phyloP scores from a whole-genome alignment of 1,139 yeast genomes.

The Suhomyces kunorum region DNA sequence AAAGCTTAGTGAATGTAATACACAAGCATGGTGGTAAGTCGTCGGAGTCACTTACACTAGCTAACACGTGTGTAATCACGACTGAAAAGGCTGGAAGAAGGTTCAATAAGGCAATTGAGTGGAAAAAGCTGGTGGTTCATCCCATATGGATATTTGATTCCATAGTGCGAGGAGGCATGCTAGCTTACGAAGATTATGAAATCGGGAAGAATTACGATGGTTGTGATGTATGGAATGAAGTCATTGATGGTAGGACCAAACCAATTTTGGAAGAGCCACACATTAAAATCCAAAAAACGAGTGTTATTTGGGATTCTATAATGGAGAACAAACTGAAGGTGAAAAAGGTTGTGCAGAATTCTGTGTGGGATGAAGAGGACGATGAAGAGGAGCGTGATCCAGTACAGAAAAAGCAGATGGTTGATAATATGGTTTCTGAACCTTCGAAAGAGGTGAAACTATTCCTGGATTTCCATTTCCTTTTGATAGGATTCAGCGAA shows the following conservation, averaged over 20 bases:
- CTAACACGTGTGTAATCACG: constrained; percentile 54
- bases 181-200: constrained; percentile 48
- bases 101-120: constrained; percentile 61
- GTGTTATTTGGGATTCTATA: constrained; percentile 51
- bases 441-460: constrained; percentile 16
- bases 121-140: constrained; percentile 71
- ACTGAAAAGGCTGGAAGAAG: constrained; percentile 60
- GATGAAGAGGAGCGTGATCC: constrained; percentile 8
- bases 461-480: constrained; percentile 39
- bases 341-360: constrained; percentile 20
- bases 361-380: constrained; percentile 36
- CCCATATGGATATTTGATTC: constrained; percentile 77
- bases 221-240: constrained; percentile 52
- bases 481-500: constrained; percentile 40
- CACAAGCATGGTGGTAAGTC: constrained; percentile 59
- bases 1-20: constrained; percentile 37
- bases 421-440: not conserved
- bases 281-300: constrained; percentile 27
- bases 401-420: not conserved
- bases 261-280: constrained; percentile 8
- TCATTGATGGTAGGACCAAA: constrained; percentile 5
- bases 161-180: constrained; percentile 57
- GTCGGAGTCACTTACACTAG: constrained; percentile 55
- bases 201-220: constrained; percentile 40
- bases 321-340: constrained; percentile 36